A percentile compares a stretch with the other conserved stretches of the same genome.
phyloP scores from a whole-genome alignment of 2,329 filamentous ascomycete species.

The Botrytis cinerea region DNA sequence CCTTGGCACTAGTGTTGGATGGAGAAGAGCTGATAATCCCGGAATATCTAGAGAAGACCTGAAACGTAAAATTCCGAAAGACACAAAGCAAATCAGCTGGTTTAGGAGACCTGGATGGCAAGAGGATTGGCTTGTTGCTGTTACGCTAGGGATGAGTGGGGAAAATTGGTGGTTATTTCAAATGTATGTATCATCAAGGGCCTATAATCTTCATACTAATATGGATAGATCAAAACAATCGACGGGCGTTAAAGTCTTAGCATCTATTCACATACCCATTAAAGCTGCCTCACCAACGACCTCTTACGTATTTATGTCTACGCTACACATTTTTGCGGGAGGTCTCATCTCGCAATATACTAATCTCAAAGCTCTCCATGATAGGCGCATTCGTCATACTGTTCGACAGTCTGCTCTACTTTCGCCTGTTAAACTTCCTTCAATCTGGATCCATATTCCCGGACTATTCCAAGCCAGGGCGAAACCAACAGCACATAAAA shows the following conservation, averaged over 20 bases:
- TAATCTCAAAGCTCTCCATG: constrained; percentile 43
- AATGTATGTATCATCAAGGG: constrained; percentile 45
- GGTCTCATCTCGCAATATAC: constrained; percentile 44
- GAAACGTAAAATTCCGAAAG: constrained; percentile 60
- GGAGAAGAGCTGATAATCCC: constrained; percentile 52
- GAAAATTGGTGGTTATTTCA: constrained; percentile 79
- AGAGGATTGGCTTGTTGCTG: constrained; percentile 69
- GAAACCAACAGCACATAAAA: constrained; percentile 31
- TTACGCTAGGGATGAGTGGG: constrained; percentile 69
- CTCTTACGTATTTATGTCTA: constrained; percentile 42
- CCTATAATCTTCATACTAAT: constrained; percentile 14
- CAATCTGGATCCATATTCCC: constrained; percentile 36
- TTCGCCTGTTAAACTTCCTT: constrained; percentile 36
- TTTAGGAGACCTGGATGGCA: constrained; percentile 74
- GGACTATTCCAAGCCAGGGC: constrained; percentile 36
- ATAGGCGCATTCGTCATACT: constrained; percentile 32
- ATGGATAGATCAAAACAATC: constrained; percentile 25
- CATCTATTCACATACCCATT: constrained; percentile 35
- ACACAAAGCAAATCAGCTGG: constrained; percentile 65
- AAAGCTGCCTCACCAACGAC: constrained; percentile 35
- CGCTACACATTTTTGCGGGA: constrained; percentile 43
- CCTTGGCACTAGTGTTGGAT: constrained; percentile 63
- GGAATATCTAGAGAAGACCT: constrained; percentile 54
- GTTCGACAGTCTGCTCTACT: constrained; percentile 38
- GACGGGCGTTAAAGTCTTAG: constrained; percentile 32